phyloP scores from a whole-genome alignment of 257 asterid species.

The Solanum sparsipilum region DNA sequence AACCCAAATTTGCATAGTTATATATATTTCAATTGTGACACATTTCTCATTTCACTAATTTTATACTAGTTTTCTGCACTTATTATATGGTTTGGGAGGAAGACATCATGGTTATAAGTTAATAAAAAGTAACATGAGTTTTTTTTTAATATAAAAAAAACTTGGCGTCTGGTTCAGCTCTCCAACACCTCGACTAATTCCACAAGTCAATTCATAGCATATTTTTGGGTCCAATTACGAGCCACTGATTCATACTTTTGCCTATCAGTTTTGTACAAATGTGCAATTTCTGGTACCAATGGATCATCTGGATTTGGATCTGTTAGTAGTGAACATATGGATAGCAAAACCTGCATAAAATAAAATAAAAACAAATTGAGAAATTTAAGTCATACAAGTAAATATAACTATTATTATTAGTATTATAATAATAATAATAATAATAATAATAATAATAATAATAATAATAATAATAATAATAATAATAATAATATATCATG shows the following conservation, averaged over 20 bases:
- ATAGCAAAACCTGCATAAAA: slow-evolving; percentile 2
- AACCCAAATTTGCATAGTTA: not conserved
- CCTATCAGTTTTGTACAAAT: slow-evolving; percentile 1
- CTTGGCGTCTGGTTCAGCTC: accelerated
- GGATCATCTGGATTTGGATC: slow-evolving; percentile 11
- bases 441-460: no score
- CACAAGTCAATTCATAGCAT: not conserved
- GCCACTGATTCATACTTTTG: slow-evolving; percentile 1
- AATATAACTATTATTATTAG: not conserved
- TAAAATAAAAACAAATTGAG: not conserved
- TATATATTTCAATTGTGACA: not conserved
- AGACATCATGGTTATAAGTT: not conserved
- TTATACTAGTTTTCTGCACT: not conserved
- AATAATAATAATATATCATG: no score
- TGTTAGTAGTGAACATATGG: slow-evolving; percentile 1
- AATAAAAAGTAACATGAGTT: not conserved
- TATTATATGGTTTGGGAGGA: not conserved
- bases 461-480: not conserved
- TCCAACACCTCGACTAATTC: not conserved
- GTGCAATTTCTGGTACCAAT: slow-evolving; percentile 5
- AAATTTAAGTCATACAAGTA: not conserved
- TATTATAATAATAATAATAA: no score
- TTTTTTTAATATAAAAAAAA: not conserved
- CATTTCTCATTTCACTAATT: not conserved
- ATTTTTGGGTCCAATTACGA: slow-evolving; percentile 4